phyloP scores from a whole-genome alignment of 2,329 filamentous ascomycete species.

The Xylaria sp. region DNA sequence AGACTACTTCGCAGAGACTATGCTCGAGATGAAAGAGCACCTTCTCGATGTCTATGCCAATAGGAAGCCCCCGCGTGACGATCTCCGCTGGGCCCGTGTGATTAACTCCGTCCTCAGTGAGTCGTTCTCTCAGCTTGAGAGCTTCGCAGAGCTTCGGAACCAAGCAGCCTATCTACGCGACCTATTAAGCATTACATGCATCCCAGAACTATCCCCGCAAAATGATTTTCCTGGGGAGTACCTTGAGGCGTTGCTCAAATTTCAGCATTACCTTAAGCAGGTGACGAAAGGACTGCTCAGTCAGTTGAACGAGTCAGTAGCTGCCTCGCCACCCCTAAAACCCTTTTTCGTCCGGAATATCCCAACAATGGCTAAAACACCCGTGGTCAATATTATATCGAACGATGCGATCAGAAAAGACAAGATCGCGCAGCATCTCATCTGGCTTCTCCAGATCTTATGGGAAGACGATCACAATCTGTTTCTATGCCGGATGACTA shows the following conservation, averaged over 20 bases:
- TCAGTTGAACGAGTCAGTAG: conserved; percentile 45
- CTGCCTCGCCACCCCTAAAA: conserved; percentile 57
- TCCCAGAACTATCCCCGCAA: conserved; percentile 46
- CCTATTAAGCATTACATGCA: conserved; percentile 52
- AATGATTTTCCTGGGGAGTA: conserved; percentile 55
- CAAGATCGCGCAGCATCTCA: conserved; percentile 45
- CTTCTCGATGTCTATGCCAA: conserved; percentile 50
- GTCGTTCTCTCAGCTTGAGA: conserved; percentile 52
- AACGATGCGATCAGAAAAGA: conserved; percentile 37
- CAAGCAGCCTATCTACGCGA: conserved; percentile 45
- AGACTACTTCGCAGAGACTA: conserved; percentile 61
- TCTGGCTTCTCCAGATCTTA: conserved; percentile 53
- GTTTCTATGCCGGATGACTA: conserved; percentile 50
- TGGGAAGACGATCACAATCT: conserved; percentile 52
- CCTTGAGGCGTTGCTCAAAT: conserved; percentile 53
- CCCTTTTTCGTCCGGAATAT: conserved; percentile 49
- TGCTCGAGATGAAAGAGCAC: conserved; percentile 60
- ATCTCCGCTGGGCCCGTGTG: conserved; percentile 55
- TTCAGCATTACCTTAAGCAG: conserved; percentile 53
- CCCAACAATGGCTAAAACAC: conserved; percentile 33
- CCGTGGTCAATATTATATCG: conserved; percentile 42
- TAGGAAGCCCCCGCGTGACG: conserved; percentile 30
- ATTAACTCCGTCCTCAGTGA: conserved; percentile 50
- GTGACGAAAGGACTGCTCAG: conserved; percentile 48
- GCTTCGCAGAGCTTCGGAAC: conserved; percentile 53